phyloP scores from a whole-genome alignment of 2,329 filamentous ascomycete species.

The Phoma sp. region DNA sequence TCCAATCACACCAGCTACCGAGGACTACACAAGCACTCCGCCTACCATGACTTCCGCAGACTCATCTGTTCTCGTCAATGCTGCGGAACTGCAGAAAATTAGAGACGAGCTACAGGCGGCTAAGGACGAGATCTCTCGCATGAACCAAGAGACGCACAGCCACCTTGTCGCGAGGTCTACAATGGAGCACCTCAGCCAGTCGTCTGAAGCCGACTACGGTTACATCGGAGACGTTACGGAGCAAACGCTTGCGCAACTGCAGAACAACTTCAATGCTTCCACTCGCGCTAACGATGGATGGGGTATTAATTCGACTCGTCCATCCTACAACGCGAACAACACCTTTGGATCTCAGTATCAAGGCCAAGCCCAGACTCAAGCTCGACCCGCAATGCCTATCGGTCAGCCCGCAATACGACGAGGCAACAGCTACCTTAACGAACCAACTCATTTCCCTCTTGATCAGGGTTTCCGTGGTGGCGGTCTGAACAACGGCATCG shows the following conservation, averaged over 20 bases:
- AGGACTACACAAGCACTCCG: slow-evolving; percentile 55
- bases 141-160: slow-evolving; percentile 75
- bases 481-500: slow-evolving; percentile 23
- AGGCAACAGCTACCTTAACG: slow-evolving; percentile 44
- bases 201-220: slow-evolving; percentile 59
- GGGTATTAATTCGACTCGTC: slow-evolving; percentile 34
- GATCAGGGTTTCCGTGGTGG: slow-evolving; percentile 42
- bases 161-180: slow-evolving; percentile 68
- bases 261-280: slow-evolving; percentile 60
- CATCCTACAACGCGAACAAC: slow-evolving; percentile 33
- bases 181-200: slow-evolving; percentile 63
- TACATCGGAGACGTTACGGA: slow-evolving; percentile 56
- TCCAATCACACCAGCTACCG: slow-evolving; percentile 68
- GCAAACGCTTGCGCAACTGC: slow-evolving; percentile 59
- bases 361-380: slow-evolving; percentile 24
- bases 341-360: slow-evolving; percentile 31
- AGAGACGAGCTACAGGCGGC: slow-evolving; percentile 76
- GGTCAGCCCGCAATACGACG: slow-evolving; percentile 37
- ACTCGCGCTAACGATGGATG: slow-evolving; percentile 51
- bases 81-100: slow-evolving; percentile 70
- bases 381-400: slow-evolving; percentile 28
- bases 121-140: slow-evolving; percentile 72
- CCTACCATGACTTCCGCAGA: slow-evolving; percentile 33
- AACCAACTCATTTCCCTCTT: slow-evolving; percentile 48
- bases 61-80: slow-evolving; percentile 45